Percentiles rank a stretch among this genome's conserved stretches.
phyloP scores from a whole-genome alignment of 129 eudicot genomes.

The Flaveria robusta region DNA sequence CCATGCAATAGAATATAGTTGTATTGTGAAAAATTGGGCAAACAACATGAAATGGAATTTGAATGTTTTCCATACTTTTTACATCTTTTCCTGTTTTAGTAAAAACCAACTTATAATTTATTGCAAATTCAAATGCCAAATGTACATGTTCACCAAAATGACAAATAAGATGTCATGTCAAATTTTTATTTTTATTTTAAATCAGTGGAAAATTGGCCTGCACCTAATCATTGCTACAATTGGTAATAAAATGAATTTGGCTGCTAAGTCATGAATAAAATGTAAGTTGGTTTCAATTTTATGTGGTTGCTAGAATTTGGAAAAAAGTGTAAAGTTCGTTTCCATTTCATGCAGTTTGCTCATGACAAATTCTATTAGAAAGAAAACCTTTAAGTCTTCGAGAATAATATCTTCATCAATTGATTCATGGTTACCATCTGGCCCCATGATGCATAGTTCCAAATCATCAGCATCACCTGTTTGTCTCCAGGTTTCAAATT shows the following conservation, averaged over 20 bases:
- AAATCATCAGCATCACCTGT: constrained; percentile 55
- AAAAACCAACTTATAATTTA: not conserved
- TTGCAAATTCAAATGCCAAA: not conserved
- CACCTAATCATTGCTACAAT: not conserved
- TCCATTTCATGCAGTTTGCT: not conserved
- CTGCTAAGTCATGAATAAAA: not conserved
- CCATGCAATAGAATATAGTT: not conserved
- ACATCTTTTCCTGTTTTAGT: not conserved
- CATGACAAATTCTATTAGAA: not conserved
- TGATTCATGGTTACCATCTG: constrained; percentile 50
- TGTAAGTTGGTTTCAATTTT: not conserved
- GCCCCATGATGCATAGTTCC: constrained; percentile 74
- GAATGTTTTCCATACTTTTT: not conserved
- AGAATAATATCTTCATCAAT: constrained; percentile 66
- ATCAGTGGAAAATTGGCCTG: too few relatives aligned
- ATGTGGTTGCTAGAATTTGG: not conserved
- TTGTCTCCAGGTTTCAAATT: constrained; percentile 54
- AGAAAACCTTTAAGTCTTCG: constrained; percentile 76
- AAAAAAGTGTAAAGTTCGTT: not conserved
- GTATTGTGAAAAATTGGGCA: not conserved
- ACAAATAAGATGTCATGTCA: too few relatives aligned
- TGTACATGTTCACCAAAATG: too few relatives aligned
- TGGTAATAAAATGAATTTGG: not conserved
- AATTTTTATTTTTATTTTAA: too few relatives aligned
- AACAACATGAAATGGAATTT: not conserved